A percentile compares a stretch with the other conserved stretches of the same genome.
Conservation (phyloP, 257 asterid species). For the Scutellaria galericulata region DNA sequence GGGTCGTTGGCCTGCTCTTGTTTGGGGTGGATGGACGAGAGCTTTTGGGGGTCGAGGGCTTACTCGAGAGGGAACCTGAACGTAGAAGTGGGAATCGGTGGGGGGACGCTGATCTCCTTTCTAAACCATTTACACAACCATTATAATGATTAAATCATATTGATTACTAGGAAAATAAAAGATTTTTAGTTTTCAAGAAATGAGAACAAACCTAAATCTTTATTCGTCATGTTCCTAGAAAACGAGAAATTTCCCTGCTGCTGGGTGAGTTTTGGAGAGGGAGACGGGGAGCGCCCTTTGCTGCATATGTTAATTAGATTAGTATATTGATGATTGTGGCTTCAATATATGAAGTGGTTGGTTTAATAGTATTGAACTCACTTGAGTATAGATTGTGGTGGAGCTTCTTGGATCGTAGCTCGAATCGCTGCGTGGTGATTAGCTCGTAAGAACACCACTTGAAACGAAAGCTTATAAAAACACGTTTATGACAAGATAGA, state of each 20-base stretch:
- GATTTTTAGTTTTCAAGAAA: background rate
- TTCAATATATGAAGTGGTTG: conserved; percentile 11
- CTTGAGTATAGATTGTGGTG: conserved; percentile 57
- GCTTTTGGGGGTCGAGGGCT: conserved; percentile 70
- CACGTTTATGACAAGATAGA: conserved; percentile 9
- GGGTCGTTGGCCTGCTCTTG: conserved; percentile 73
- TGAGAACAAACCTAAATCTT: conserved; percentile 61
- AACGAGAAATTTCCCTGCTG: conserved; percentile 60
- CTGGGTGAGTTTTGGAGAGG: conserved; percentile 56
- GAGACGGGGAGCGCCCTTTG: conserved; percentile 57
- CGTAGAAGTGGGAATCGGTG: conserved; percentile 84
- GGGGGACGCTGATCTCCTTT: conserved; percentile 77
- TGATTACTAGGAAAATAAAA: background rate
- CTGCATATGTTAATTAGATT: conserved; percentile 41
- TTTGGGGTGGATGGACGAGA: conserved; percentile 76
- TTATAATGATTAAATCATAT: conserved; percentile 8
- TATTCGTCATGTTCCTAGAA: conserved; percentile 52
- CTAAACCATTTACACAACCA: conserved; percentile 46
- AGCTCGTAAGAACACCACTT: conserved; percentile 27
- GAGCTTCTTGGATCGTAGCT: conserved; percentile 73
- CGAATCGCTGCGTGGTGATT: conserved; percentile 57
- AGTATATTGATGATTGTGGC: conserved; percentile 23
- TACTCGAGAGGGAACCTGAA: conserved; percentile 72
- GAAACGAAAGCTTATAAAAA: background rate
- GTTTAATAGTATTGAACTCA: conserved; percentile 36